Conservation (phyloP, 805 yeast species). For the Zygotorulaspora florentina region DNA sequence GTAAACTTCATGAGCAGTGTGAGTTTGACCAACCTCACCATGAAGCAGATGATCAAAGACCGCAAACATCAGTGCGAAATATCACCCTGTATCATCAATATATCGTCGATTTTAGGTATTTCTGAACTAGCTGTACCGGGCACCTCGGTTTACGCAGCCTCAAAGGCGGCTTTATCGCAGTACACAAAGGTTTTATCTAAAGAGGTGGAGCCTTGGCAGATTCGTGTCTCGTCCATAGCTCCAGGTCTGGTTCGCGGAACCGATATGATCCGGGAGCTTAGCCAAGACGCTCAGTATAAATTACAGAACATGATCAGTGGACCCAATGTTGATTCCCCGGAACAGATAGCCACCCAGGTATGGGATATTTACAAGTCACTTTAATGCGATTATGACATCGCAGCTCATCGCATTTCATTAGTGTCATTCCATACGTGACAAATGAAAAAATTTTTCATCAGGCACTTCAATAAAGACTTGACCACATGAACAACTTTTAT, state of each 20-base stretch:
- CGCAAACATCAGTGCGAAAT: conserved; percentile 5
- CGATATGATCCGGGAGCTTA: conserved; percentile 24
- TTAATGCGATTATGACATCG: not conserved
- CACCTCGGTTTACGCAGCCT: conserved; percentile 31
- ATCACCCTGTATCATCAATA: conserved; percentile 22
- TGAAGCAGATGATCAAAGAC: conserved; percentile 22
- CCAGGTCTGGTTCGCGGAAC: conserved; percentile 29
- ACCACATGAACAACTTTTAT: not conserved
- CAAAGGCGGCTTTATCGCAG: conserved; percentile 31
- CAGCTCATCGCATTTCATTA: not conserved
- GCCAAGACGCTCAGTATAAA: not conserved
- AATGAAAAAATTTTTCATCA: not conserved
- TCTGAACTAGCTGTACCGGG: conserved; percentile 21
- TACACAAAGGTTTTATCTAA: conserved; percentile 23
- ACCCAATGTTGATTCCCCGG: conserved; percentile 6
- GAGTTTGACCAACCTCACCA: conserved; percentile 20
- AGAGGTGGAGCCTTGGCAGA: conserved; percentile 22
- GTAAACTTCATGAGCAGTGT: conserved; percentile 29
- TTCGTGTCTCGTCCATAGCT: conserved; percentile 15
- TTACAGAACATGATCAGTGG: not conserved
- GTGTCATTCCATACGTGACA: not conserved
- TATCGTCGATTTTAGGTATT: conserved; percentile 29
- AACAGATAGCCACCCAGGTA: conserved; percentile 16
- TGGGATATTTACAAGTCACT: conserved; percentile 11
- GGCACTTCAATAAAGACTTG: not conserved